phyloP scores from a whole-genome alignment of 1,139 yeast species.

The Candida sp. region DNA sequence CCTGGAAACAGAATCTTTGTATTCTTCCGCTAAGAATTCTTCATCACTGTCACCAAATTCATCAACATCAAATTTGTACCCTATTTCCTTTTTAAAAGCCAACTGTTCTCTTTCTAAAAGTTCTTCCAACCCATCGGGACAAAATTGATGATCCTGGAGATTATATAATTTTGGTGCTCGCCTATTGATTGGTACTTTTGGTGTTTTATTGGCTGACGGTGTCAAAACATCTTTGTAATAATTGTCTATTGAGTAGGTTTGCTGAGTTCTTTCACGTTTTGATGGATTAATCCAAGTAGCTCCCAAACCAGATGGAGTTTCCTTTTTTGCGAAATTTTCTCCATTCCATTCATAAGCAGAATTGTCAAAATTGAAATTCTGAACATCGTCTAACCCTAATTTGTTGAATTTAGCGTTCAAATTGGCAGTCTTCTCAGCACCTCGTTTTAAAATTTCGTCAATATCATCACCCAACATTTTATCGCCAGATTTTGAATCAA shows the following conservation, averaged over 20 bases:
- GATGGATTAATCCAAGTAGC: conserved; percentile 84
- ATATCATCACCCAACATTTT: conserved; percentile 66
- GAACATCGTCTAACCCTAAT: conserved; percentile 88
- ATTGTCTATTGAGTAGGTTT: conserved; percentile 81
- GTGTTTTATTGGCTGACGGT: conserved; percentile 17
- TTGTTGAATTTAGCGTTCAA: conserved; percentile 78
- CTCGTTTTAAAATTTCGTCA: conserved; percentile 71
- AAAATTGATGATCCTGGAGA: conserved; percentile 88
- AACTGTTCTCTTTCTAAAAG: conserved; percentile 78
- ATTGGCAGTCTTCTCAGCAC: conserved; percentile 77
- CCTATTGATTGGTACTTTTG: conserved; percentile 35
- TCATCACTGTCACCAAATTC: conserved; percentile 54
- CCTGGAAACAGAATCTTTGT: conserved; percentile 31
- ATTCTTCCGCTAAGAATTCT: conserved; percentile 53
- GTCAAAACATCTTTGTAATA: conserved; percentile 80
- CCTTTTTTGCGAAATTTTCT: conserved; percentile 77
- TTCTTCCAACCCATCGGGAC: conserved; percentile 59
- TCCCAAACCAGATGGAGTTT: conserved; percentile 38
- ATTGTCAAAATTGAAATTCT: conserved; percentile 80
- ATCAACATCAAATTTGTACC: conserved; percentile 61
- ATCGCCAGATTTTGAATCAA: conserved; percentile 44
- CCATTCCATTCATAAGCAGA: conserved; percentile 99
- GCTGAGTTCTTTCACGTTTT: conserved; percentile 87
- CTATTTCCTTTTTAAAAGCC: conserved; percentile 68
- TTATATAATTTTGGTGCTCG: conserved; percentile 71